Base-by-base conservation (phyloP, 192 early-diverging fungal genomes). In the Phlyctochytrium bullatum region DNA sequence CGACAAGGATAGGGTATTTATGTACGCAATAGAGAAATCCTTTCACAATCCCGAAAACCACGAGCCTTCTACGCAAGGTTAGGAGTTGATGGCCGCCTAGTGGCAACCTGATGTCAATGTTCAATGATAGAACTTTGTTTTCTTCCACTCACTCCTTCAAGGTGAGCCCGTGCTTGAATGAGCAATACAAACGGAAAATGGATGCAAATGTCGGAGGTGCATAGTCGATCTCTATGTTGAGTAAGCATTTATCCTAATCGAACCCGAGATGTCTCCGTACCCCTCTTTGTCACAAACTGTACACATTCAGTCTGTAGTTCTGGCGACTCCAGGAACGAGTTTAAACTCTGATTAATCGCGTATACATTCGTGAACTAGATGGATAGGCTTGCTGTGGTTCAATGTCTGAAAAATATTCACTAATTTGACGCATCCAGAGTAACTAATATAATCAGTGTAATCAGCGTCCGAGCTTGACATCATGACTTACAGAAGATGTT, bases 31-130 rank as follows among this genome's bases (percentile, higher is more conserved):
- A 87, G 4, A 99, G 62, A 61, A 97, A 81, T 1, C 82, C 78
- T 61, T 97, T 89, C 62, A 96, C 82, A 0, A 94, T 84, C 1
- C 95, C 97, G 85, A 93, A 99, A 0, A 92, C 80, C 16, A 99
- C 85, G 59, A 99, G 90, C 17, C 96, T 86, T 28, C 95, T 92
- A 62, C 24, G 25, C 3, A 28, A 12, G 14, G 16, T 27, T 12
- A 51, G 54, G 27, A 53, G 59, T 52, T 27, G 65, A 34, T 0
- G 29, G 12, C 51, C 20, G 16, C 32, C 27, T 24, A 33, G n/a
- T 51, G 12, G 12, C 31, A 36, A 92, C 91, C 92, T 79, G 52
- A 93, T 83, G 74, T 98, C 94, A 53, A 96, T 85, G 56, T 88
- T 85, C 25, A 87, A 73, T 23, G 80, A 69, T 3, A 76, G 59